A percentile compares a stretch with the other conserved stretches of the same genome.
phyloP scores from a whole-genome alignment of 2,329 filamentous ascomycete species.

The Talaromyces verruculosus region DNA sequence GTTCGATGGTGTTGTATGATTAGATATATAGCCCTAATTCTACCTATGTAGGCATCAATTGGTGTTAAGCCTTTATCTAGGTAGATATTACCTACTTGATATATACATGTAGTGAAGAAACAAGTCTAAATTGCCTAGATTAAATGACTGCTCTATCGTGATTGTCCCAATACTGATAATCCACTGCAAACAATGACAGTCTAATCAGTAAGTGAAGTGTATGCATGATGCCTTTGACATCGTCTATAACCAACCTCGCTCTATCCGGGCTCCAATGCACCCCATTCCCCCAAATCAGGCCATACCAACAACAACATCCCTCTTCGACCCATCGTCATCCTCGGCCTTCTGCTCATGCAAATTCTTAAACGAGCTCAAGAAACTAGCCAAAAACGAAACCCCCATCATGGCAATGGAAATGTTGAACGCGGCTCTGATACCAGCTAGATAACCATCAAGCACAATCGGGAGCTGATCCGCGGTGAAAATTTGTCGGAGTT shows the following conservation, averaged over 20 bases:
- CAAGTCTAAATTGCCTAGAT: not conserved
- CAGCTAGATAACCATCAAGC: constrained; percentile 13
- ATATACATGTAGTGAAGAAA: too few relatives aligned
- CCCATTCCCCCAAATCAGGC: not conserved
- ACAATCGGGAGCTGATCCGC: constrained; percentile 7
- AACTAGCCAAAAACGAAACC: constrained; percentile 1
- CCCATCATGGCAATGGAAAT: constrained; percentile 8
- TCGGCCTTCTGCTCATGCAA: constrained; percentile 15
- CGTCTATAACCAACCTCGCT: not conserved
- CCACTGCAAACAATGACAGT: not conserved
- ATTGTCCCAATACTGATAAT: not conserved
- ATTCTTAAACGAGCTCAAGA: constrained; percentile 13
- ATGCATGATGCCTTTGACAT: not conserved
- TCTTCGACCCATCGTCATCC: not conserved
- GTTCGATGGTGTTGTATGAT: not conserved
- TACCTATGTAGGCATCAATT: too few relatives aligned
- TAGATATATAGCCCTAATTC: not conserved
- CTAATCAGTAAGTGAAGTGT: not conserved
- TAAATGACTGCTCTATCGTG: not conserved
- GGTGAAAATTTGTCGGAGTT: constrained; percentile 6
- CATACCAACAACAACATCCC: constrained; percentile 6
- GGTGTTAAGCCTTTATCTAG: too few relatives aligned
- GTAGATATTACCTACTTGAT: too few relatives aligned
- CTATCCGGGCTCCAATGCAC: too few relatives aligned
- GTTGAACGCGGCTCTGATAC: constrained; percentile 6